These are phyloP conservation scores for Cystoderma amianthinum DNA, from an alignment of 768 basidiomycete genomes.

Conservation along the genomic window DNA sequence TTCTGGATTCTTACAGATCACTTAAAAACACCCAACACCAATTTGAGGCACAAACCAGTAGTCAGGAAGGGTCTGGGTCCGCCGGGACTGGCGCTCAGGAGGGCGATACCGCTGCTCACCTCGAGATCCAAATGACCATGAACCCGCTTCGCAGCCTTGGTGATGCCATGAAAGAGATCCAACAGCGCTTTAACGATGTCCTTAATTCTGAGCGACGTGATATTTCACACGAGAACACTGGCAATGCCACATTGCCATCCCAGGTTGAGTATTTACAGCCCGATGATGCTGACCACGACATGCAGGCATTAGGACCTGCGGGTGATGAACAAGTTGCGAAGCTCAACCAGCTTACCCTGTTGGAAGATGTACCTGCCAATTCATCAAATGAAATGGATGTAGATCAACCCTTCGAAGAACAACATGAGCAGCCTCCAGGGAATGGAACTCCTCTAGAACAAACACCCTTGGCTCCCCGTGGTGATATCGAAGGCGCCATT, in stretches of 20 bases:
- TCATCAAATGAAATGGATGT: constrained; percentile 43
- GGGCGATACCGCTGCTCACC: constrained; percentile 32
- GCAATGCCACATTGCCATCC: constrained; percentile 29
- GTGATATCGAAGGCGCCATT: constrained; percentile 40
- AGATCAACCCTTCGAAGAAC: constrained; percentile 19
- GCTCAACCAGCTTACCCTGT: constrained; percentile 72
- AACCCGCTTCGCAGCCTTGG: constrained; percentile 77
- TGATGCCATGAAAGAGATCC: constrained; percentile 77
- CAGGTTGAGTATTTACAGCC: constrained; percentile 73
- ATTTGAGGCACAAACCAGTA: constrained; percentile 7
- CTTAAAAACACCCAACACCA: constrained; percentile 12
- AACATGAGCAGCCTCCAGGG: constrained; percentile 16
- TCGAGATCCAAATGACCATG: constrained; percentile 25
- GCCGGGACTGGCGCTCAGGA: constrained; percentile 36
- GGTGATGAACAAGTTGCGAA: constrained; percentile 79
- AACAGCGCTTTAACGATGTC: constrained; percentile 81
- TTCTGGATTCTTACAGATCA: constrained; percentile 7
- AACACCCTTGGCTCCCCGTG: constrained; percentile 14
- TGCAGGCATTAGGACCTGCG: constrained; percentile 88
- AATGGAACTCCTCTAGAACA: constrained; percentile 13
- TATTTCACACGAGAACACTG: constrained; percentile 23
- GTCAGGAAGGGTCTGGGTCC: constrained; percentile 18
- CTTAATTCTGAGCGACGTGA: constrained; percentile 31
- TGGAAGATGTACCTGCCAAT: constrained; percentile 34
- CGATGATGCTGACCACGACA: constrained; percentile 60